Percentiles rank a stretch among this genome's conserved stretches.
Conservation (phyloP, 179 eudicot genomes). For the Spinacia oleracea region DNA sequence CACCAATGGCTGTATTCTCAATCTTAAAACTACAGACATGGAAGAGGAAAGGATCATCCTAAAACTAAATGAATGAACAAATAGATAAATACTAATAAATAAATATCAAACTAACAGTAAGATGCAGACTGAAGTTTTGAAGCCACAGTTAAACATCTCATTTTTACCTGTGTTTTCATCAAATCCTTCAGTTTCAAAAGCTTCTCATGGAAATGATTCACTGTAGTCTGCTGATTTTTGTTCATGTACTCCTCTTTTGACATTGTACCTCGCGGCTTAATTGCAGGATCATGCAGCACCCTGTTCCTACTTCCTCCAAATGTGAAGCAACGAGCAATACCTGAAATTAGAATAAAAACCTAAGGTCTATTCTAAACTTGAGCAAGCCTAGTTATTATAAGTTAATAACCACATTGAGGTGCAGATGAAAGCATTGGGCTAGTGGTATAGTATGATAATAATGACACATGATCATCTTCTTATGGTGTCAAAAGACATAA, state of each 20-base stretch:
- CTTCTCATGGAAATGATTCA: slow-evolving; percentile 97
- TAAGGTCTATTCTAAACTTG: not conserved
- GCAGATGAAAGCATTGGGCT: not conserved
- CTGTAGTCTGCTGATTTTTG: slow-evolving; percentile 77
- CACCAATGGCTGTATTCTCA: not conserved
- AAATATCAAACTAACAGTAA: not conserved
- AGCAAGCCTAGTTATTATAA: not conserved
- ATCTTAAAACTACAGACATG: not conserved
- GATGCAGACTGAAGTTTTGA: not conserved
- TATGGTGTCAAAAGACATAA: not conserved
- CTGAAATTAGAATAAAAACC: slow-evolving; percentile 33
- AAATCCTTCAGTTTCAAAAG: slow-evolving; percentile 80
- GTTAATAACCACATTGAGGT: slow-evolving; percentile 11
- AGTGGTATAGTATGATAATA: not conserved
- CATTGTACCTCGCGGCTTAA: slow-evolving; percentile 65
- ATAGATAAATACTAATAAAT: not conserved
- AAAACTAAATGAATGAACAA: not conserved
- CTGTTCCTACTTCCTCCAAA: slow-evolving; percentile 90
- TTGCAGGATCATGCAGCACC: slow-evolving; percentile 71
- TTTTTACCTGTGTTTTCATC: slow-evolving; percentile 84
- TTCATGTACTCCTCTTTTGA: slow-evolving; percentile 82
- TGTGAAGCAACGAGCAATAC: slow-evolving; percentile 98
- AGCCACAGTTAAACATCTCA: not conserved
- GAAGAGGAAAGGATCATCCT: not conserved
- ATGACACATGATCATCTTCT: not conserved